Conservation (phyloP, 2,329 filamentous ascomycete species). For the Rhynchosporium graminicola region DNA sequence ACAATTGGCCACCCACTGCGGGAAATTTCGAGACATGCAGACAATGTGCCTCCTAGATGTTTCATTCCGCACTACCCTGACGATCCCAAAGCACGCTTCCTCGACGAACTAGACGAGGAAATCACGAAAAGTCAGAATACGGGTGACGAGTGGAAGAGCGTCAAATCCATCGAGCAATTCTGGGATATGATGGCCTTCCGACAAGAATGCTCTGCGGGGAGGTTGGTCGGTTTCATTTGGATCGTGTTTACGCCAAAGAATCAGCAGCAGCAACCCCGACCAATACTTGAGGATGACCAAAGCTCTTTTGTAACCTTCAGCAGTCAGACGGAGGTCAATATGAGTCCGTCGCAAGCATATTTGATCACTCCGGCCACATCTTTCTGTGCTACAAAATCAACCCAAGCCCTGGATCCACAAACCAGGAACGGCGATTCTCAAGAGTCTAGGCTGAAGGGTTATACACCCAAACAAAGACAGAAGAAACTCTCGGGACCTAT, state of each 20-base stretch:
- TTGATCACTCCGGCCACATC: constrained; percentile 29
- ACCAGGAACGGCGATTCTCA: constrained; percentile 18
- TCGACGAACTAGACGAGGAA: constrained; percentile 87
- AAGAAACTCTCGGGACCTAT: constrained; percentile 61
- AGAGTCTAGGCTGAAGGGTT: constrained; percentile 13
- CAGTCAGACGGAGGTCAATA: constrained; percentile 20
- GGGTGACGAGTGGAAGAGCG: constrained; percentile 76
- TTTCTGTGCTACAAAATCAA: constrained; percentile 31
- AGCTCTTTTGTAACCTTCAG: constrained; percentile 21
- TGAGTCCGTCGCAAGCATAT: constrained; percentile 28
- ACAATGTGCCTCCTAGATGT: constrained; percentile 74
- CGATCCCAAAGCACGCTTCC: constrained; percentile 88
- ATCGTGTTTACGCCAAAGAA: constrained; percentile 62
- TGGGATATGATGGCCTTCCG: constrained; percentile 99
- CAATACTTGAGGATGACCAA: constrained; percentile 28
- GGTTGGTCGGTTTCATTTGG: constrained; percentile 94
- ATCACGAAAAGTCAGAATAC: constrained; percentile 60
- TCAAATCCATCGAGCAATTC: constrained; percentile 84
- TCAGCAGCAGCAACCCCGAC: constrained; percentile 18
- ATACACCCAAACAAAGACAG: constrained; percentile 39
- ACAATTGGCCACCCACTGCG: constrained; percentile 73
- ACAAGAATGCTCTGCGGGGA: constrained; percentile 91
- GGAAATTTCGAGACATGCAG: constrained; percentile 61
- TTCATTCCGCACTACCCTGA: constrained; percentile 91
- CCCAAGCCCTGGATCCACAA: constrained; percentile 21